These are phyloP conservation scores for Globisporangium barbulae DNA, from an alignment of 352 stramenopile genomes.

Conservation along the genomic window DNA sequence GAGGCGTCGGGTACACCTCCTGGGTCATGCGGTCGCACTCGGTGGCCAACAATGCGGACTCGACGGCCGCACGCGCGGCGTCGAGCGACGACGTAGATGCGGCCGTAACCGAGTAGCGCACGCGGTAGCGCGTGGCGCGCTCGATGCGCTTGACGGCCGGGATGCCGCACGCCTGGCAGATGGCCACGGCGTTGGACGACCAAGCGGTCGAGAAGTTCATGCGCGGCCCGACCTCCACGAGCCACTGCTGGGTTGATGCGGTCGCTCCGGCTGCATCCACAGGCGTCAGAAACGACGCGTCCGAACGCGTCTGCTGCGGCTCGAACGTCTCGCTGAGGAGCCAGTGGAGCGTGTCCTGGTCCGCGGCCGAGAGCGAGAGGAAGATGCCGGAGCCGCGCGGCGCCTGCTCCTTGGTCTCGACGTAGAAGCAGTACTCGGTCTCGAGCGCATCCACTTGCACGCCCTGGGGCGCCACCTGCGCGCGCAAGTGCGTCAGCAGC, in stretches of 20 bases:
- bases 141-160: conserved; percentile 92
- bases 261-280: conserved; percentile 6
- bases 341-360: conserved; percentile 90
- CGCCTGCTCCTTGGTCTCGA: conserved; percentile 66
- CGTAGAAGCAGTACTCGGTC: conserved; percentile 98
- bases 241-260: conserved; percentile 33
- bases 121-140: conserved; percentile 89
- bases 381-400: conserved; percentile 19
- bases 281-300: conserved; percentile 51
- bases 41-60: conserved; percentile 57
- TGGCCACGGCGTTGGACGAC: conserved; percentile 97
- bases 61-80: conserved; percentile 36
- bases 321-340: conserved; percentile 97
- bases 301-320: conserved; percentile 66
- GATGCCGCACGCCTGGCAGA: conserved; percentile 94
- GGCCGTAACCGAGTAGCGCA: conserved; percentile 46
- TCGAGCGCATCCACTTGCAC: conserved; percentile 58
- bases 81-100: conserved; percentile 20
- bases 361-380: conserved; percentile 32
- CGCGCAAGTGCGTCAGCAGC: conserved; percentile 37
- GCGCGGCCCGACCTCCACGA: conserved; percentile 97
- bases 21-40: conserved; percentile 99
- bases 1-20: conserved; percentile 88
- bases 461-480: conserved; percentile 22
- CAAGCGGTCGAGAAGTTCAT: conserved; percentile 98